phyloP scores from a whole-genome alignment of 1,139 yeast species.

The Hemisphaericaspora subhashii region DNA sequence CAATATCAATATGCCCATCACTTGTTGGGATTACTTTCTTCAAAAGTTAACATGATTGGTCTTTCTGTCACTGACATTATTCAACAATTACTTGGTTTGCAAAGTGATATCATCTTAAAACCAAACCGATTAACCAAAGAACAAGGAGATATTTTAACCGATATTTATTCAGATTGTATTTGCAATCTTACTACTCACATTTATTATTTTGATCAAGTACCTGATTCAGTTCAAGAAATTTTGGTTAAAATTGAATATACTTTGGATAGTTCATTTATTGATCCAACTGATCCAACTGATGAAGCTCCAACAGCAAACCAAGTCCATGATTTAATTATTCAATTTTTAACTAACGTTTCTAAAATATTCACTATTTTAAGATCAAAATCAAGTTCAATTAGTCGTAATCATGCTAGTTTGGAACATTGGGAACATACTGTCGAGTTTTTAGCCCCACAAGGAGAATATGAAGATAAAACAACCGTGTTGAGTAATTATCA shows the following conservation, averaged over 20 bases:
- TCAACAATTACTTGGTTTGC: slow-evolving; percentile 61
- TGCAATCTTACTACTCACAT: slow-evolving; percentile 68
- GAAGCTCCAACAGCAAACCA: slow-evolving; percentile 6
- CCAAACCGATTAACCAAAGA: slow-evolving; percentile 21
- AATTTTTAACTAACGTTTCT: slow-evolving; percentile 34
- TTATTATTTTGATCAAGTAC: slow-evolving; percentile 75
- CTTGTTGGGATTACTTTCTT: slow-evolving; percentile 62
- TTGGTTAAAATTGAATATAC: slow-evolving; percentile 40
- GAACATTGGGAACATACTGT: slow-evolving; percentile 47
- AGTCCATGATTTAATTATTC: slow-evolving; percentile 26
- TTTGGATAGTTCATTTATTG: slow-evolving; percentile 24
- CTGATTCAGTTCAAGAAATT: slow-evolving; percentile 69
- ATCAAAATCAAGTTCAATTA: slow-evolving; percentile 32
- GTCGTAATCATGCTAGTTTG: slow-evolving; percentile 41
- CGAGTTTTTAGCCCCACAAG: slow-evolving; percentile 32
- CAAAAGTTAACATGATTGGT: slow-evolving; percentile 84
- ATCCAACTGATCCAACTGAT: slow-evolving; percentile 12
- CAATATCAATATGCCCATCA: slow-evolving; percentile 53
- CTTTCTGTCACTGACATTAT: slow-evolving; percentile 82
- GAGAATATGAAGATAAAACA: slow-evolving; percentile 17
- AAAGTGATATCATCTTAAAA: slow-evolving; percentile 46
- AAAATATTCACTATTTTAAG: slow-evolving; percentile 33
- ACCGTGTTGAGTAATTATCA: slow-evolving; percentile 23
- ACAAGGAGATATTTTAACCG: slow-evolving; percentile 27
- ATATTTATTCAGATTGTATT: slow-evolving; percentile 47